Base-by-base conservation (phyloP, 2,329 filamentous ascomycete genomes). In the Knufia petricola region DNA sequence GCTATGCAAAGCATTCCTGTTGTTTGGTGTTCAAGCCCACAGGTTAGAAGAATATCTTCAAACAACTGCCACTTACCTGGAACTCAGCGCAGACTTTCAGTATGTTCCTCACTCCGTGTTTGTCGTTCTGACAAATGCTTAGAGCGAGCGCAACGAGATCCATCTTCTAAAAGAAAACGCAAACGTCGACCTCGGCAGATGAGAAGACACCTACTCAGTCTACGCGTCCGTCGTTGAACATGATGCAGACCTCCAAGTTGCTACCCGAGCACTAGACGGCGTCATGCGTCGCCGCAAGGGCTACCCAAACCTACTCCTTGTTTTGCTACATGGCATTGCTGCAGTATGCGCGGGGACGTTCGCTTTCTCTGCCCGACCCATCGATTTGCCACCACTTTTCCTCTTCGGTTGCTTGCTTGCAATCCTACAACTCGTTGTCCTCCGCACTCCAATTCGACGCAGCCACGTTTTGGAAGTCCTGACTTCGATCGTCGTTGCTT, bases 341-440 rank as follows among this genome's bases (percentile, higher is more conserved):
- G 87, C 84, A 12, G 82, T 79, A 0, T 78, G 73, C 8, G 86
- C 92, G 1, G 86, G 84, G 0, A 85, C 85, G 0, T 92, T 92
- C 59, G 85, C 84, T 3, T 94, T 92, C 60, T 71, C 81, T 49
- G 85, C 83, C 2, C 77, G 85, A 3, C 77, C 81, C 38, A 83
- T 89, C 58, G 87, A 94, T 61, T 69, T 92, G 49, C 85, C 85
- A 0, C 75, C 89, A 24, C 80, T 81, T 17, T 92, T 90, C 62
- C 46, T 86, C 1, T 74, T 92, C 0, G 87, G 87, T 1, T 82
- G 78, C 59, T 68, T 90, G 15, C 73, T 94, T 0, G 87, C 86
- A 1, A 66, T 82, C 47, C 69, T 94, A 44, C 85, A 92, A 59
- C 76, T 90, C 9, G 76, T 87, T 24, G 69, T 87, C 4, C 82